Evolutionary conservation across 257 asterid genomes (phyloP), one percentile per base, ranked within the genome.

Genomic region (Henckelia pumila): DNA sequence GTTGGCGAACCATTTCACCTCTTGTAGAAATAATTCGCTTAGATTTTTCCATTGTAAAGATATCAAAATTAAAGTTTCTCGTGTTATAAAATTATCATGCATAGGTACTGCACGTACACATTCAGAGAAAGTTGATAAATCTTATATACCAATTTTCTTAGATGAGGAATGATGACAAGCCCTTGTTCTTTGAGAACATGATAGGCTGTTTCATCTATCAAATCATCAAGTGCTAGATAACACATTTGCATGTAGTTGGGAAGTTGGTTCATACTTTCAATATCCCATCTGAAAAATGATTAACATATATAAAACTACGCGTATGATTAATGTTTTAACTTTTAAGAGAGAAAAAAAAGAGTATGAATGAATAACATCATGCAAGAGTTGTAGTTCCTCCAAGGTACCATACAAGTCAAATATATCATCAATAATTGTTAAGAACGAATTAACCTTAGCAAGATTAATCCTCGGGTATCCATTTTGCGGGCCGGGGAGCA

Each of bases 221-320:
- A 61, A 58, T 78, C 76, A 78, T 73, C 40, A 56, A 83, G 75
- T 29, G 79, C 73, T 16, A 80, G 62, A 20, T 30, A 83, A 23
- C 78, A 78, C 10, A 76, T 8, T 61, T 83, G 78, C 82, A 83
- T 78, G 61, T 78, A 80, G 22, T 78, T 5, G 5, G 86, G 86
- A 28, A 80, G 79, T 10, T 63, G 13, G 2, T 64, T 53, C 0
- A 76, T 69, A 30, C 57, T 59, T 47, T 70, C 75, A 8, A 40
- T 59, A 44, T 80, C 80, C 80, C 77, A 80, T 67, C 78, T 73
- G 35, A 32, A 26, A 26, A 26, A 26, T 2, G 29, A 26, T 26
- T 2, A 26, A 26, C 26, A 26, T 2, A 26, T 5, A 26, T 26
- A 5, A 26, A 25, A 25, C 26, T 25, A 25, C 2, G 26, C 26